Evolutionary conservation across 129 eudicot species (phyloP), one percentile per base, ranked within the genome.

Genomic region (Arctium lappa): DNA sequence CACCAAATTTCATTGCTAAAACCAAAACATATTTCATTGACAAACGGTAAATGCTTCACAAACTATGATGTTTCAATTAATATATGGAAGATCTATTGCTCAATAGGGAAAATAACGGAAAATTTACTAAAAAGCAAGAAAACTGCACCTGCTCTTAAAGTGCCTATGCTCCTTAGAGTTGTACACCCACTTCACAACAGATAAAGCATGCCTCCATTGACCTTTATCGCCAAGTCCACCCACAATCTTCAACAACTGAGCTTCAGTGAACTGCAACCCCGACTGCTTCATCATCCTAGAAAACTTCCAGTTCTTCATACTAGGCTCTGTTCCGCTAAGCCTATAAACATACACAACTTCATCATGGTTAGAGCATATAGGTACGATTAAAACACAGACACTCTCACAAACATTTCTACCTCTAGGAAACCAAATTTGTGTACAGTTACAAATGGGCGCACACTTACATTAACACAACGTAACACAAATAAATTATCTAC

Each of bases 271-370:
- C 86, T 81, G 93, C 80, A 95, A 83, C 37, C 81, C 89, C 5
- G 95, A 93, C 69, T 91, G 94, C 72, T 87, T 95, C 98, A 95
- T 86, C 88, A 91, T 89, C 86, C 85, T 87, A 10, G 87, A 18
- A 78, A 95, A 93, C 81, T 93, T 95, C 95, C 95, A 95, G 80
- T 93, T 93, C 91, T 89, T 95, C 89, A 90, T 88, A 87, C 91
- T 90, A 3, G 84, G 69, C 89, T 91, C 94, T 16, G 91, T 89
- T 40, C 79, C 92, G 86, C 97, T 90, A 70, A 95, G 85, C 86
- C 99, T 94, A 78, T 60, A 82, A 75, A 8, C 40, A 40, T 6
- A 69, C 69, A 22, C 50, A 80, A 53, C 56, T 34, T 69, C 78
- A 31, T 39, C 32, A 68, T 13, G 74, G 33, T 69, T 30, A 33